Evolutionary conservation across 73 alveolate species (phyloP).

Genomic region (Tetrahymena borealis): DNA sequence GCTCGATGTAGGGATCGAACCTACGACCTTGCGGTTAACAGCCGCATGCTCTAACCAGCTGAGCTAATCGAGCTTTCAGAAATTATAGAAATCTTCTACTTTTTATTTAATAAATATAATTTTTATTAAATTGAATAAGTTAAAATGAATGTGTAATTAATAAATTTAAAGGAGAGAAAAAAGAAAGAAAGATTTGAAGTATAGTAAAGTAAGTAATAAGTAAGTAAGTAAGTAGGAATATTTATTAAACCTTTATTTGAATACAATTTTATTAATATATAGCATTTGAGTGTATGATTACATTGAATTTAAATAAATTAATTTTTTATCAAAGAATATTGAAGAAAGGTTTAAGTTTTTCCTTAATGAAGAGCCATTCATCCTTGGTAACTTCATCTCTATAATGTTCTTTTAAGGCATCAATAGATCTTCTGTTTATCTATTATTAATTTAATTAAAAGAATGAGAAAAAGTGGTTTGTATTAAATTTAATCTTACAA

Average conservation of each 20-base stretch:
- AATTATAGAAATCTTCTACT: neutral
- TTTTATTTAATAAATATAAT: neutral
- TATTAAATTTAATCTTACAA: neutral
- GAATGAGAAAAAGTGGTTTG: neutral
- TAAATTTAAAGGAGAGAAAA: no score
- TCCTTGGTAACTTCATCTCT: conserved; percentile 84
- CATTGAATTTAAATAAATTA: neutral
- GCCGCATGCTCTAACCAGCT: conserved; percentile 7
- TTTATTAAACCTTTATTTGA: no score
- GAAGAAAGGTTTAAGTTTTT: conserved; percentile 1
- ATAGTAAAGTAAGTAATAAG: no score
- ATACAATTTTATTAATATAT: neutral
- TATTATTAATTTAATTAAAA: neutral
- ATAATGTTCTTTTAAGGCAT: conserved; percentile 83
- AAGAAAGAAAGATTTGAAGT: no score
- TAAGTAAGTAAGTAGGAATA: no score
- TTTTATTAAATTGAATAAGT: neutral
- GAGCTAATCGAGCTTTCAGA: neutral
- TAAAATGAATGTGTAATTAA: no score
- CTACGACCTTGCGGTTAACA: conserved; percentile 5
- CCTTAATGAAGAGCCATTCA: conserved; percentile 86
- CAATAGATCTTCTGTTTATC: conserved; percentile 83
- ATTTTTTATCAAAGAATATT: neutral
- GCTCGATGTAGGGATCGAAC: conserved; percentile 6
- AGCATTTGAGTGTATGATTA: neutral